Evolutionary conservation across 2,329 filamentous ascomycete species (phyloP), one percentile per base, ranked within the genome.

Genomic region (Dothidotthia symphoricarpi): DNA sequence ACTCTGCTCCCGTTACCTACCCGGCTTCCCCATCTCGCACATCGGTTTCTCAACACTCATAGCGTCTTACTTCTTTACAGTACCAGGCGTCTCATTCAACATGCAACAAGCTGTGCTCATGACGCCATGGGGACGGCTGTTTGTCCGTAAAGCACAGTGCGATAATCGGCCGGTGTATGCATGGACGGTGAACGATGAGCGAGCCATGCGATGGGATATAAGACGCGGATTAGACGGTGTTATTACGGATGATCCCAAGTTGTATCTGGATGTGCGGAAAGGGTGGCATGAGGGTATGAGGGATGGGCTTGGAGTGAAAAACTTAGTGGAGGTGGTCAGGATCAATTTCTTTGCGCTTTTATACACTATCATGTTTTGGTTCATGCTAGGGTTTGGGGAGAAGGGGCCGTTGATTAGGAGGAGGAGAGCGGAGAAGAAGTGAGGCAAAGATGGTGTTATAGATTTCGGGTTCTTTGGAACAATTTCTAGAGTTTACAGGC

Each of bases 111-210:
- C 76, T 39, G 69, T 80, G 14, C 75, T 95, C 34, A 76, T 88
- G 41, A 81, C 84, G 1, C 82, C 82, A 0, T 70, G 80, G 24
- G 89, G 89, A 6, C 61, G 65, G 8, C 68, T 71, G 9, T 93
- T 96, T 69, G 67, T 89, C 12, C 71, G 73, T 10, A 76, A 83
- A 37, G 78, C 80, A 16, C 75, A 75, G 43, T 62, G 69, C 31
- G 69, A 72, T 2, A 69, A 74, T 12, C 76, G 85, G 15, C 75
- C 77, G 3, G 71, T 96, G 4, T 83, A 85, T 54, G 77, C 81
- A 0, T 97, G 91, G 91, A 96, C 90, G 0, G 86, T 95, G 34
- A 95, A 97, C 61, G 77, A 85, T 11, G 77, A 80, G 46, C 73
- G 75, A 33, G 78, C 81, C 67, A 96, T 97, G 90, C 77, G 81